Evolutionary conservation across 1,284 basidiomycete genomes (phyloP), one percentile per base, ranked within the genome.

Genomic region (Moniliophthora roreri): DNA sequence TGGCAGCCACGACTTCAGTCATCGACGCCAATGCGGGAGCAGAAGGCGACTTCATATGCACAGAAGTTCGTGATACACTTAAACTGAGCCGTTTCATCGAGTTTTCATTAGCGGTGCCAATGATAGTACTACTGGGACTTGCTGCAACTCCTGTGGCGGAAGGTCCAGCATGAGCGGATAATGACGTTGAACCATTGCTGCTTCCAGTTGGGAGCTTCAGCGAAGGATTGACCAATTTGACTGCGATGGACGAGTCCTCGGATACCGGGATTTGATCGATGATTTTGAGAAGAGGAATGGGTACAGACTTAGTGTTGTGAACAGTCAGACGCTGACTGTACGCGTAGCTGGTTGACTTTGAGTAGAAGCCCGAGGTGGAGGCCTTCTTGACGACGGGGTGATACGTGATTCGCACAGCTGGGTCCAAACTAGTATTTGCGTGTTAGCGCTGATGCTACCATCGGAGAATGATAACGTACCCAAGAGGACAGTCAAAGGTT

Each of bases 401-500:
- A 35, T 54, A 54, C 13, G 23, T 54, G 15, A 54, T 48, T 26
- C 44, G 40, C 18, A 57, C 35, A 15, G 52, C 49, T 13, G 52
- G 52, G 34, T 57, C 55, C 35, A 57, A 28, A n/a, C 54, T 56
- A 36, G 2, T 7, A 21, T 37, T 18, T 15, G 4, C 15, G 28
- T 23, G 9, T n/a, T 34, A 21, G n/a, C 18, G 40, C 18, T n/a
- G 28, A 10, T n/a, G 11, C 8, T 13, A 15, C 37, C 15, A 3
- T 2, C 1, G 21, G 7, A 16, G 11, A n/a, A n/a, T 18, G 18
- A 18, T n/a, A 23, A 63, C 67, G 16, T 59, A 71, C 70, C 69
- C 71, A 16, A 72, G 63, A 13, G 68, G 60, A 53, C 67, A 71
- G 16, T 69, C 65, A 39, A 73, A 73, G 24, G 49, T 62, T 49